Percentiles rank a stretch among this genome's conserved stretches.
Conservation (phyloP, 176 grass and related monocot species). For the Microstegium vimineum region DNA sequence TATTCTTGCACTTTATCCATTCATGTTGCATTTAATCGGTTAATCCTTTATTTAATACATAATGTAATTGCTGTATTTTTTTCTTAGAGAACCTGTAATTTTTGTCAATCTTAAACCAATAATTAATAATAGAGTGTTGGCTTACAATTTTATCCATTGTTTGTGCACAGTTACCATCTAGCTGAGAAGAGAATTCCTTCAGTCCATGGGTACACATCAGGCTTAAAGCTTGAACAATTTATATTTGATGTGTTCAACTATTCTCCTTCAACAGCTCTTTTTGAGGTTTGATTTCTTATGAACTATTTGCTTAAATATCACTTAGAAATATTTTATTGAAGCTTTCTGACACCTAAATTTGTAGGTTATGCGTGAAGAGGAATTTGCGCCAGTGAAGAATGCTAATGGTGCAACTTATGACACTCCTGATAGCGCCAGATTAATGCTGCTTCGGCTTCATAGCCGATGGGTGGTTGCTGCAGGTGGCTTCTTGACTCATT, state of each 20-base stretch:
- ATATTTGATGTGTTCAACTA: conserved; percentile 88
- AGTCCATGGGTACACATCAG: conserved; percentile 65
- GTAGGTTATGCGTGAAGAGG: conserved; percentile 86
- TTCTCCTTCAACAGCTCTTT: conserved; percentile 74
- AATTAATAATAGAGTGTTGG: background rate
- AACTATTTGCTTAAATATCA: background rate
- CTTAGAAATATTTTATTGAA: background rate
- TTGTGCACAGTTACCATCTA: conserved; percentile 69
- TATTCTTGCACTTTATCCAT: conserved; percentile 9
- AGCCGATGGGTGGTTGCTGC: conserved; percentile 91
- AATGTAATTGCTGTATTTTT: background rate
- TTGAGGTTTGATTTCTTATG: conserved; percentile 56
- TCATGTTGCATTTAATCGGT: conserved; percentile 15
- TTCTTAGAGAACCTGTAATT: background rate
- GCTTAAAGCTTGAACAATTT: conserved; percentile 93
- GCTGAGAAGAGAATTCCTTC: conserved; percentile 87
- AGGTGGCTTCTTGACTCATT: conserved; percentile 90
- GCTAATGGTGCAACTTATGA: conserved; percentile 79
- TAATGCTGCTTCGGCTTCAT: conserved; percentile 92
- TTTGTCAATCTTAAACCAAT: background rate
- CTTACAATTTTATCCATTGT: conserved; percentile 5
- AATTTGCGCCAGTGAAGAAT: conserved; percentile 97
- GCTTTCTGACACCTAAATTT: conserved; percentile 2
- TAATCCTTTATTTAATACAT: background rate
- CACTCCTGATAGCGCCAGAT: conserved; percentile 69